A percentile compares a stretch with the other conserved stretches of the same genome.
Conservation (phyloP, 768 basidiomycete genomes). For the Mycena pura region DNA sequence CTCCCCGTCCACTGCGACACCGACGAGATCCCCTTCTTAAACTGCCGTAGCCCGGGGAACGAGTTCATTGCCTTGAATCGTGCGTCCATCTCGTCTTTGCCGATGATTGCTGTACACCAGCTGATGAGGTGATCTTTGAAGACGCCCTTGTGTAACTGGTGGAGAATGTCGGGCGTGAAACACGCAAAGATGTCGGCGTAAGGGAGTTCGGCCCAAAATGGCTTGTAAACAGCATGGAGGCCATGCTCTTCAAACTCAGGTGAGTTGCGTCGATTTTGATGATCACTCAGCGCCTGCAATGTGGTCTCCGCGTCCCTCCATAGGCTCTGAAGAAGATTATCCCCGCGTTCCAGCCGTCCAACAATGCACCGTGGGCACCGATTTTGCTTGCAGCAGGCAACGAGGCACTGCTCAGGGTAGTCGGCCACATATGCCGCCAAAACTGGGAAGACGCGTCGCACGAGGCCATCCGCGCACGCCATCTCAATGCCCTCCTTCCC, state of each 20-base stretch:
- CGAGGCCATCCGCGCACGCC: constrained; percentile 34
- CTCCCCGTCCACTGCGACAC: constrained; percentile 8
- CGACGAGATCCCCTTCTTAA: constrained; percentile 11
- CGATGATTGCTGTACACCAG: constrained; percentile 34
- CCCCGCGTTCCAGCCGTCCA: constrained; percentile 21
- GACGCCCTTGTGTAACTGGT: constrained; percentile 49
- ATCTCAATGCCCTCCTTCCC: constrained; percentile 32
- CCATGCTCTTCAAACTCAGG: neutral
- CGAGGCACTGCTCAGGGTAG: constrained; percentile 39
- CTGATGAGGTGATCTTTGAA: constrained; percentile 44
- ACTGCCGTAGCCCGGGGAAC: neutral
- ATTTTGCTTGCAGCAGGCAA: constrained; percentile 18
- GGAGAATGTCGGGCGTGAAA: constrained; percentile 33
- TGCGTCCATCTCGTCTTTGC: constrained; percentile 34
- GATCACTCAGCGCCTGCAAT: neutral
- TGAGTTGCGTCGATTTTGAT: neutral
- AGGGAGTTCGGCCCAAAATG: constrained; percentile 42
- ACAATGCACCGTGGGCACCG: constrained; percentile 7
- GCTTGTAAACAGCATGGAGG: constrained; percentile 5
- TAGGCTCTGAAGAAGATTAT: neutral
- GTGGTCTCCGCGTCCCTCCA: neutral
- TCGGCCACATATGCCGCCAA: constrained; percentile 39
- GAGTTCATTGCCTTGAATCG: constrained; percentile 36
- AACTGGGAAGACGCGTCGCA: constrained; percentile 28
- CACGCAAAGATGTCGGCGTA: constrained; percentile 39